Percentiles rank a stretch among this genome's conserved stretches.
Evolutionary conservation across 306 rosid genomes (phyloP).

Genomic region (Dalbergia cochinchinensis): DNA sequence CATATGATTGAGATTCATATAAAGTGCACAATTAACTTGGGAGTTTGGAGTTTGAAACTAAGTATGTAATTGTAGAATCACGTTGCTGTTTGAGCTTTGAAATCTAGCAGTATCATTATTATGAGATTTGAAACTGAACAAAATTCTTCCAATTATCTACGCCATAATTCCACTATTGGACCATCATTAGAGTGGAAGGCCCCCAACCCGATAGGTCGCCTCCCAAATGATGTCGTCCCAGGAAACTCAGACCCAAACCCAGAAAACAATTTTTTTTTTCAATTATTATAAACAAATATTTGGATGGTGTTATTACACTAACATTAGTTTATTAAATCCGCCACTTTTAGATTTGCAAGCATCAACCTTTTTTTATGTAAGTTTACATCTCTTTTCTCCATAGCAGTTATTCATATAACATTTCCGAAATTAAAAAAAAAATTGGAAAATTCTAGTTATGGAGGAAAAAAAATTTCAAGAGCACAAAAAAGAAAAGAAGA

Average conservation of each 20-base stretch:
- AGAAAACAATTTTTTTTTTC: neutral
- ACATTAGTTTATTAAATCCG: too few species aligned
- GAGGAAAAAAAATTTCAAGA: too few species aligned
- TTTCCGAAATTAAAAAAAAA: too few species aligned
- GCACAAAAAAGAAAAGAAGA: too few species aligned
- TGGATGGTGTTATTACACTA: too few species aligned
- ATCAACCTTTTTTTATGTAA: too few species aligned
- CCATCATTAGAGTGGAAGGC: slow-evolving; percentile 17
- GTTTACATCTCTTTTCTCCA: too few species aligned
- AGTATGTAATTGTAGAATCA: neutral
- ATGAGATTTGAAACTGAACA: neutral
- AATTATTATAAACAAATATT: neutral
- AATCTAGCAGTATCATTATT: neutral
- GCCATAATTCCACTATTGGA: neutral
- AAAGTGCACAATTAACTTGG: neutral
- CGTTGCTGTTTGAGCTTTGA: neutral
- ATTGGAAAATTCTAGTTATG: too few species aligned
- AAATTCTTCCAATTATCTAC: slow-evolving; percentile 1
- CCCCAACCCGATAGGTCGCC: neutral
- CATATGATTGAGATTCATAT: neutral
- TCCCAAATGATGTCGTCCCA: neutral
- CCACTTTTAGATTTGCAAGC: too few species aligned
- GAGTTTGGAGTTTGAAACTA: neutral
- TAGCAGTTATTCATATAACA: too few species aligned
- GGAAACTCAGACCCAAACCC: neutral